phyloP scores from a whole-genome alignment of 169 alveolate species.

The Cryptosporidium baileyi region DNA sequence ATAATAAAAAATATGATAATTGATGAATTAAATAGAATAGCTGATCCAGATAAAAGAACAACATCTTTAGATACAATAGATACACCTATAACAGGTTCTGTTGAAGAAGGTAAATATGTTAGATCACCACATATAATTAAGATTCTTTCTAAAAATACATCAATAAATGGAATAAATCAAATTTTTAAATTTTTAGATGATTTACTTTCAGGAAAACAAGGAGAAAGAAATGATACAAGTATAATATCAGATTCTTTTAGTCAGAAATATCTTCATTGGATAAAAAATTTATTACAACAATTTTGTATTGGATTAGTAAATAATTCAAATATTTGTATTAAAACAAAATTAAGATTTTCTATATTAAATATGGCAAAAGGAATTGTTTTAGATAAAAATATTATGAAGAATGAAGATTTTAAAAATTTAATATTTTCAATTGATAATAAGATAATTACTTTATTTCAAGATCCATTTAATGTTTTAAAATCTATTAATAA shows the following conservation, averaged over 20 bases:
- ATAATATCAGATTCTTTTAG: constrained; percentile 48
- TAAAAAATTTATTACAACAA: constrained; percentile 3
- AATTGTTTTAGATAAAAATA: constrained; percentile 6
- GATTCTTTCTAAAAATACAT: constrained; percentile 2
- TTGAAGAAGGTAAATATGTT: constrained; percentile 49
- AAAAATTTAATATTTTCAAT: neutral
- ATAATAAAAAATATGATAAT: neutral
- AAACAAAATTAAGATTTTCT: constrained; percentile 24
- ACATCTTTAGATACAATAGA: constrained; percentile 46
- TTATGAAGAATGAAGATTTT: neutral
- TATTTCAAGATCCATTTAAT: constrained; percentile 42
- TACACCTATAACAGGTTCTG: constrained; percentile 55
- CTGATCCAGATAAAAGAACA: constrained; percentile 66
- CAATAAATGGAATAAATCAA: constrained; percentile 3
- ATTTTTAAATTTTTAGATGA: constrained; percentile 20
- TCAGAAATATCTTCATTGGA: constrained; percentile 51
- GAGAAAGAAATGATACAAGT: constrained; percentile 31
- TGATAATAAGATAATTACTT: neutral
- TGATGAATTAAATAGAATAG: constrained; percentile 53
- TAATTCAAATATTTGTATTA: neutral
- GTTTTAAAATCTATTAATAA: neutral
- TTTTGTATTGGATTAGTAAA: constrained; percentile 47
- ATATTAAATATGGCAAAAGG: constrained; percentile 11
- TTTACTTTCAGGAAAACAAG: constrained; percentile 7
- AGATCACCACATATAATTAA: constrained; percentile 38